phyloP scores from a whole-genome alignment of 306 rosid genomes.

The Castanopsis chinensis region DNA sequence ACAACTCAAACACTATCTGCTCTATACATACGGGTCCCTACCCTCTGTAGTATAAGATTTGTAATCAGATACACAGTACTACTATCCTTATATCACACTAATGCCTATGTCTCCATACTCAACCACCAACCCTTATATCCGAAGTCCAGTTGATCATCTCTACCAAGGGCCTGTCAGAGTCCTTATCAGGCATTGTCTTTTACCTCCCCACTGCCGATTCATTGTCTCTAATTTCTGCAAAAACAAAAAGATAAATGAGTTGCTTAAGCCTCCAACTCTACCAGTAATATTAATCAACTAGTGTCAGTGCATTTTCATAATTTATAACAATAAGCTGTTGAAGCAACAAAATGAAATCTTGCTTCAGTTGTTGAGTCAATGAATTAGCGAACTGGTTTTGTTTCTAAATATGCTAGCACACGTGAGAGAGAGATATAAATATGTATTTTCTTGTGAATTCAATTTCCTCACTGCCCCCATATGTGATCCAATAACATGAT shows the following conservation, averaged over 20 bases:
- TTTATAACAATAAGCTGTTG: background rate
- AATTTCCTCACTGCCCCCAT: too few species aligned
- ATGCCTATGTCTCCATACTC: conserved; percentile 13
- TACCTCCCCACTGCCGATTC: conserved; percentile 30
- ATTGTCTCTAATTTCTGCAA: conserved; percentile 52
- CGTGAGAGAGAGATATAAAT: too few species aligned
- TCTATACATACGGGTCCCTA: conserved; percentile 45
- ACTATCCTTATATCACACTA: conserved; percentile 24
- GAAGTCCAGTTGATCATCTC: conserved; percentile 16
- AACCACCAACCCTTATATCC: conserved; percentile 8
- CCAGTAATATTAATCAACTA: background rate
- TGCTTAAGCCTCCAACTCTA: background rate
- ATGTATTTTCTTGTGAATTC: too few species aligned
- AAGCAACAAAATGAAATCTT: background rate
- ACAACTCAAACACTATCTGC: conserved; percentile 43
- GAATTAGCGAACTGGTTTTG: background rate
- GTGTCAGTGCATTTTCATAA: background rate
- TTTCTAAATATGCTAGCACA: too few species aligned
- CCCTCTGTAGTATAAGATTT: conserved; percentile 23
- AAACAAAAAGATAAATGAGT: background rate
- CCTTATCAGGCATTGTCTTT: conserved; percentile 75
- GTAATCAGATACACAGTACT: conserved; percentile 29
- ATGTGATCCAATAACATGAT: too few species aligned
- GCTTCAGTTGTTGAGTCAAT: background rate
- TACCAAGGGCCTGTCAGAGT: conserved; percentile 95